A percentile compares a stretch with the other conserved stretches of the same genome.
These are phyloP conservation scores for Tylopilus felleus DNA, from an alignment of 768 basidiomycete genomes.

Conservation along the genomic window DNA sequence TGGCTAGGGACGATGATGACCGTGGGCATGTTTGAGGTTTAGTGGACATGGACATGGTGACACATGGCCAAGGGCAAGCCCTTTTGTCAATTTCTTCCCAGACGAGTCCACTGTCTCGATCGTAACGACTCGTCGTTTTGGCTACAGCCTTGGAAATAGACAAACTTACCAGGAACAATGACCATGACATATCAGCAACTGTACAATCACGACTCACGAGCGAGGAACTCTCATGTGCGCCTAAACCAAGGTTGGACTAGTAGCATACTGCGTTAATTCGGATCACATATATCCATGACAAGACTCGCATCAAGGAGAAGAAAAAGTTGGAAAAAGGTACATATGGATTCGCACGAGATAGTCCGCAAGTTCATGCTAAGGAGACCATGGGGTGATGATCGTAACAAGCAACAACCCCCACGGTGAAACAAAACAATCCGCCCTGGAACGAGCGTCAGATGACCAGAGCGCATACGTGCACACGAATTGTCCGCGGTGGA, in stretches of 20 bases:
- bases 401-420: conserved; percentile 16
- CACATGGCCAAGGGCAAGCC: background rate
- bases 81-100: conserved; percentile 1
- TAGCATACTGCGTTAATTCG: conserved; percentile 6
- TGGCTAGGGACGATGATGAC: background rate
- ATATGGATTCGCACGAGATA: conserved; percentile 27
- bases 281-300: conserved; percentile 10
- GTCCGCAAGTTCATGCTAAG: conserved; percentile 10
- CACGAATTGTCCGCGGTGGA: conserved; percentile 23
- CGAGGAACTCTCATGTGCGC: background rate
- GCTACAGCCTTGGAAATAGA: conserved; percentile 17
- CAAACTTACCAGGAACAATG: conserved; percentile 2
- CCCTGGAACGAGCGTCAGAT: conserved; percentile 19
- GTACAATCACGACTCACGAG: conserved; percentile 12
- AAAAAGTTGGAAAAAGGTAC: conserved; percentile 15
- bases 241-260: background rate
- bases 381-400: conserved; percentile 7
- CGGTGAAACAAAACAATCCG: conserved; percentile 20
- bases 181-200: conserved; percentile 8
- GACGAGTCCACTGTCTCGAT: background rate
- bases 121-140: conserved; percentile 7
- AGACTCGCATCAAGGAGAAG: conserved; percentile 9
- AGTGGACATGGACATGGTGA: background rate
- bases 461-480: conserved; percentile 22
- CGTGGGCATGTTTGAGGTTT: background rate